Percentiles rank a stretch among this genome's conserved stretches.
These are phyloP conservation scores for Lichtheimia corymbifera DNA, from an alignment of 371 early-diverging fungal genomes.

Conservation along the genomic window DNA sequence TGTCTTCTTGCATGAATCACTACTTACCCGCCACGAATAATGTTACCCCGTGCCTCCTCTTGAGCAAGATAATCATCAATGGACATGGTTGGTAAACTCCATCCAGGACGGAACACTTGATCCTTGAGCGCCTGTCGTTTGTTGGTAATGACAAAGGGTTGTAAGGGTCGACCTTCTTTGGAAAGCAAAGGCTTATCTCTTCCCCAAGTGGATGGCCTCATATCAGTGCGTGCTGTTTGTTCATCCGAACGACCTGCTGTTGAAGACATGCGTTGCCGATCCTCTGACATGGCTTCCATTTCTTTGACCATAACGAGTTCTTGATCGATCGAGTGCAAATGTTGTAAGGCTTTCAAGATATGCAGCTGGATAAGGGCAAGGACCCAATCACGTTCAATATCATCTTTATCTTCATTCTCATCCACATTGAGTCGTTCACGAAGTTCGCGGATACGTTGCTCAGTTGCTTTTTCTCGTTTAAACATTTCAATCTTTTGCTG, in stretches of 20 bases:
- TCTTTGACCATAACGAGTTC: constrained; percentile 74
- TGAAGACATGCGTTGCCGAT: constrained; percentile 27
- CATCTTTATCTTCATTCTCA: constrained; percentile 59
- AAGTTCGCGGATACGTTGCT: constrained; percentile 54
- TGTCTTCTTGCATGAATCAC: constrained; percentile 5
- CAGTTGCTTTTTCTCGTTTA: constrained; percentile 71
- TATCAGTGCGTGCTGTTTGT: constrained; percentile 16
- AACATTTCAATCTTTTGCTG: constrained; percentile 77
- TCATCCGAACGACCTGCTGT: constrained; percentile 23
- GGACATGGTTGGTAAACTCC: constrained; percentile 94
- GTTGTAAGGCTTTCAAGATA: constrained; percentile 65
- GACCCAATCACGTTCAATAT: constrained; percentile 66
- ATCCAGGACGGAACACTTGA: constrained; percentile 86
- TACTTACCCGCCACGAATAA: constrained; percentile 82
- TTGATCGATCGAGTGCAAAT: constrained; percentile 65
- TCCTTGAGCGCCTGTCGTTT: constrained; percentile 72
- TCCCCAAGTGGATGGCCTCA: constrained; percentile 29
- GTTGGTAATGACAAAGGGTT: constrained; percentile 89
- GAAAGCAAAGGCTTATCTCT: constrained; percentile 56
- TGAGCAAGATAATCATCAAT: constrained; percentile 92
- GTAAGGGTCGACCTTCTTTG: constrained; percentile 70
- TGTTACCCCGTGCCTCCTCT: constrained; percentile 86
- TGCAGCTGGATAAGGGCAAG: constrained; percentile 61
- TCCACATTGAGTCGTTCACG: constrained; percentile 26
- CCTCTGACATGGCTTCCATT: constrained; percentile 48